phyloP scores from a whole-genome alignment of 441 rosid genomes.

The Populus trichocarpa region DNA sequence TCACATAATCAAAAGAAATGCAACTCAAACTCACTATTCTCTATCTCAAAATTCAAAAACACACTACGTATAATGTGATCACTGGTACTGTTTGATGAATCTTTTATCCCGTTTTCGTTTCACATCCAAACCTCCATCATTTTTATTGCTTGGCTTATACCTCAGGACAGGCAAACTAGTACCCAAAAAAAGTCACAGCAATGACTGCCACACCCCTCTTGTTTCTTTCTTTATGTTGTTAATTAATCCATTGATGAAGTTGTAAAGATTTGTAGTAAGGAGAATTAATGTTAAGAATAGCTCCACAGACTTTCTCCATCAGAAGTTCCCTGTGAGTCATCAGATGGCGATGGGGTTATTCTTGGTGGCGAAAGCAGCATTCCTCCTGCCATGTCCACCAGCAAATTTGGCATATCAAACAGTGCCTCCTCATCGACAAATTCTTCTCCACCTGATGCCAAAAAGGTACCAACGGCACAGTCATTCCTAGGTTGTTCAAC shows the following conservation, averaged over 20 bases:
- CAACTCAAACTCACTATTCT: background rate
- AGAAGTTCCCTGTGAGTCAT: constrained; percentile 57
- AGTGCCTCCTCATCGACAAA: constrained; percentile 77
- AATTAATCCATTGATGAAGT: background rate
- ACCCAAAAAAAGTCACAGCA: background rate
- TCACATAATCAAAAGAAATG: background rate
- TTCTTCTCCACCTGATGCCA: constrained; percentile 16
- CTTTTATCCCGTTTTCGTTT: background rate
- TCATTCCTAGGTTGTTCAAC: background rate
- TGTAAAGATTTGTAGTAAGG: background rate
- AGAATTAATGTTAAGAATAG: constrained; percentile 26
- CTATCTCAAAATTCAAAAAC: background rate
- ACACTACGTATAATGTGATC: background rate
- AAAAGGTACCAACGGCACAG: background rate
- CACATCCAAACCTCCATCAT: background rate
- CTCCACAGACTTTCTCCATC: constrained; percentile 73
- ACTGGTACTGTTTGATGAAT: background rate
- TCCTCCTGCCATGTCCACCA: constrained; percentile 88
- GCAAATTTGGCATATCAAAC: constrained; percentile 70
- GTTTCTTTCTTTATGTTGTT: background rate
- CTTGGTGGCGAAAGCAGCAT: constrained; percentile 85
- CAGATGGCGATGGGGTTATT: constrained; percentile 46
- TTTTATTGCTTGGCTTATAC: background rate
- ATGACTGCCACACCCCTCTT: constrained; percentile 1
- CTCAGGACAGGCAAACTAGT: background rate